These are phyloP conservation scores for Cutaneotrichosporon dermatis DNA, from an alignment of 1,284 basidiomycete genomes.

Conservation along the genomic window DNA sequence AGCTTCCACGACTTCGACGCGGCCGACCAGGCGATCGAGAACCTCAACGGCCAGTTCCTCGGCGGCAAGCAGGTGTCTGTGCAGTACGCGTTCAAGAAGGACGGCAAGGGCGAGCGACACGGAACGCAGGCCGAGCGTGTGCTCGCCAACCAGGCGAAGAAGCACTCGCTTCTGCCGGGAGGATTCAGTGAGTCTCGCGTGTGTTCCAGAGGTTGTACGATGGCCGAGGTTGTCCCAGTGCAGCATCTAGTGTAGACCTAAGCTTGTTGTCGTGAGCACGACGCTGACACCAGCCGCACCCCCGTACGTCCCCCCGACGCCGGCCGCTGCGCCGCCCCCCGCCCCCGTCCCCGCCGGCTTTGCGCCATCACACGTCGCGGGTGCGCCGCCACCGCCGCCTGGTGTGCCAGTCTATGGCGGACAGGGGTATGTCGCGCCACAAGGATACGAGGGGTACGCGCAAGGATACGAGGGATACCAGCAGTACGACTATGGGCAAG, in stretches of 20 bases:
- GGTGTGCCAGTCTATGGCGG: conserved; percentile 9
- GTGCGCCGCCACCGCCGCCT: conserved; percentile 17
- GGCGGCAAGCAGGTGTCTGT: conserved; percentile 97
- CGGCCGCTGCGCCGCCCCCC: conserved; percentile 8
- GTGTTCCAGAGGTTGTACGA: no score
- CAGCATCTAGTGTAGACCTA: no score
- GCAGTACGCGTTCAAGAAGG: conserved; percentile 98
- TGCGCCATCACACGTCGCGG: conserved; percentile 14
- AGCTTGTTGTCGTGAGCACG: no score
- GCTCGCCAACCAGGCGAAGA: conserved; percentile 85
- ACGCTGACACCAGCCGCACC: conserved; percentile 20
- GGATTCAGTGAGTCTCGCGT: background rate
- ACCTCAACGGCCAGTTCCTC: conserved; percentile 94
- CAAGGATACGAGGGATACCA: conserved; percentile 14
- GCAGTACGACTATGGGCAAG: conserved; percentile 21
- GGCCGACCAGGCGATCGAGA: conserved; percentile 90
- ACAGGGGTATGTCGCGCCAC: conserved; percentile 12
- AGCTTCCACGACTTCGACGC: conserved; percentile 96
- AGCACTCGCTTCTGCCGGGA: conserved; percentile 25
- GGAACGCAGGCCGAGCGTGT: conserved; percentile 92
- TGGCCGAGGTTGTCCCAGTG: no score
- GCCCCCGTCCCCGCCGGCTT: conserved; percentile 51
- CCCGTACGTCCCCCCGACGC: conserved; percentile 44
- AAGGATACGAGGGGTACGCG: background rate
- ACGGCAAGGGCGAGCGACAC: conserved; percentile 94